A percentile compares a stretch with the other conserved stretches of the same genome.
phyloP scores from a whole-genome alignment of 441 rosid species.

The Populus hybrid region DNA sequence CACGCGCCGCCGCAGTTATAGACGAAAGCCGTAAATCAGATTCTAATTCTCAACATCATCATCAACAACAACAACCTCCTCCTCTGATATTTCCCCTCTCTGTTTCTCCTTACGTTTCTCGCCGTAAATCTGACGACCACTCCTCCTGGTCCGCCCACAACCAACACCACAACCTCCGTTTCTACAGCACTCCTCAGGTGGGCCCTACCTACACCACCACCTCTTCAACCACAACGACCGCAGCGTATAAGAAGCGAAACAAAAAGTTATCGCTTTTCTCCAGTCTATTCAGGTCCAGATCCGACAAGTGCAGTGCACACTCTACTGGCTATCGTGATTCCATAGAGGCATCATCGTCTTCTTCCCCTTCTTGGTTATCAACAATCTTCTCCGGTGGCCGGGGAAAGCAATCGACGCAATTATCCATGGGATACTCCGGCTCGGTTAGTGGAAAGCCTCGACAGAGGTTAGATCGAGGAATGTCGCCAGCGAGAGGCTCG shows the following conservation, averaged over 20 bases:
- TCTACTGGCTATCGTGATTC: conserved; percentile 27
- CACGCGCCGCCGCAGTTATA: conserved; percentile 18
- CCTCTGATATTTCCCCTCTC: conserved; percentile 64
- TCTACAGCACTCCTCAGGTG: conserved; percentile 58
- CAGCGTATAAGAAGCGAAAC: conserved; percentile 23
- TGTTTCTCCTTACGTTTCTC: conserved; percentile 61
- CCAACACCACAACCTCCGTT: conserved; percentile 29
- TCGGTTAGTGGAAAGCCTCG: conserved; percentile 10
- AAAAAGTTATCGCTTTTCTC: conserved; percentile 42
- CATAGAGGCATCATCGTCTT: conserved; percentile 26
- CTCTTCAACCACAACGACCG: not conserved
- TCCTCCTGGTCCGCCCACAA: not conserved
- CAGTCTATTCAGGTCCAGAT: conserved; percentile 53
- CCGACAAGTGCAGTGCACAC: conserved; percentile 46
- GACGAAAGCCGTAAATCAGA: conserved; percentile 6
- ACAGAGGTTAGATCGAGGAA: conserved; percentile 21
- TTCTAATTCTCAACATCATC: conserved; percentile 18
- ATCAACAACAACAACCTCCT: conserved; percentile 22
- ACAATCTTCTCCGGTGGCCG: conserved; percentile 42
- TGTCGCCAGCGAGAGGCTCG: conserved; percentile 54
- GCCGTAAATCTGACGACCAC: not conserved
- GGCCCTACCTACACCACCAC: conserved; percentile 29
- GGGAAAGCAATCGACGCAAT: conserved; percentile 11
- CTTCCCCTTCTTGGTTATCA: conserved; percentile 54
- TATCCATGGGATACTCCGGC: conserved; percentile 2